These are phyloP conservation scores for Turnera subulata DNA, from an alignment of 345 rosid species.

Conservation along the genomic window DNA sequence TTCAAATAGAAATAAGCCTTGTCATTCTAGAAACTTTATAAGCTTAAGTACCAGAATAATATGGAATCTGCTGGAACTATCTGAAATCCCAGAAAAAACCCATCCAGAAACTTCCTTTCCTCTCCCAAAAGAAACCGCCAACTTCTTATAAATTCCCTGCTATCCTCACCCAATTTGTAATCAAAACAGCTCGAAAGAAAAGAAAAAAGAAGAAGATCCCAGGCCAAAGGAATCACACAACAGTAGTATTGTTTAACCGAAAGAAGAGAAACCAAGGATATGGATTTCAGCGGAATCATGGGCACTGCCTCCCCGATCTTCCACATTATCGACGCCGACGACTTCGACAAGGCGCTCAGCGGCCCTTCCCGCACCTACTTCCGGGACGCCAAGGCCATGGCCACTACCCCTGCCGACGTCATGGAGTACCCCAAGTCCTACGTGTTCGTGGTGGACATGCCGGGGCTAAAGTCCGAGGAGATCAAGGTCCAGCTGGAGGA, in stretches of 20 bases:
- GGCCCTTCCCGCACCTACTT: conserved; percentile 52
- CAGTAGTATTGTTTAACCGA: not conserved
- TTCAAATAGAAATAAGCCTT: not conserved
- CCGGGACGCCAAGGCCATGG: conserved; percentile 78
- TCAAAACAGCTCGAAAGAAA: not conserved
- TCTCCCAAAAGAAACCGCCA: not conserved
- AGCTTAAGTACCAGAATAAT: too few relatives aligned
- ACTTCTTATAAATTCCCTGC: not conserved
- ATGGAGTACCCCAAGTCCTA: conserved; percentile 49
- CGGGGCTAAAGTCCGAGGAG: conserved; percentile 61
- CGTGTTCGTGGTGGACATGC: conserved; percentile 72
- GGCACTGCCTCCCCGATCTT: conserved; percentile 40
- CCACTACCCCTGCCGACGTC: conserved; percentile 77
- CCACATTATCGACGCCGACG: conserved; percentile 40
- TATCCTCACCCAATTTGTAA: fast-evolving
- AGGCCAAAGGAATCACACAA: not conserved
- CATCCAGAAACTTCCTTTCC: conserved; percentile 18
- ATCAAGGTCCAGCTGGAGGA: conserved; percentile 74
- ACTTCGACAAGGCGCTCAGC: conserved; percentile 26
- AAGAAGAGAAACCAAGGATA: conserved; percentile 2
- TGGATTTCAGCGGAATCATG: conserved; percentile 50
- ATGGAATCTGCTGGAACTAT: conserved; percentile 3
- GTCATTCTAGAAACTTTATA: conserved; percentile 2
- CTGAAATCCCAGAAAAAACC: too few relatives aligned
- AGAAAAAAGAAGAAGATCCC: too few relatives aligned